Conservation (phyloP, 352 stramenopile genomes). For the Phytophthora syringae region DNA sequence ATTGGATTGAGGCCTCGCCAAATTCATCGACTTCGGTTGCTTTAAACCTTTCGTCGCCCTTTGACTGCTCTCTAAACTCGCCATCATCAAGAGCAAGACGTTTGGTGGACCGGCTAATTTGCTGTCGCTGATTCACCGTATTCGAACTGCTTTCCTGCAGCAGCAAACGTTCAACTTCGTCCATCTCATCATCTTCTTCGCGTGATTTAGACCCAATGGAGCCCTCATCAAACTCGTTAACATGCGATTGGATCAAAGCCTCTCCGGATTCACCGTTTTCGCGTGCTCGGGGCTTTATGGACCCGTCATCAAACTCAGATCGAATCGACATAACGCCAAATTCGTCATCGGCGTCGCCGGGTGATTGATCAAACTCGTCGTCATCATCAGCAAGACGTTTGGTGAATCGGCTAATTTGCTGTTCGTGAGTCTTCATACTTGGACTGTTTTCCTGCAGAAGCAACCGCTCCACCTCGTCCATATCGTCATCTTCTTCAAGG, state of each 20-base stretch:
- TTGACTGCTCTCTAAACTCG: slow-evolving; percentile 10
- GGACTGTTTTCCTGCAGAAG: neutral
- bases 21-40: no score
- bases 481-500: neutral
- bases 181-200: slow-evolving; percentile 2
- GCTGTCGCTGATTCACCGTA: slow-evolving; percentile 1
- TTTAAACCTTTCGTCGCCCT: neutral
- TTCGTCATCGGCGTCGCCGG: slow-evolving; percentile 13
- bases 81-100: slow-evolving; percentile 3
- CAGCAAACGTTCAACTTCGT: slow-evolving; percentile 34
- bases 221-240: neutral
- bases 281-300: no score
- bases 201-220: neutral
- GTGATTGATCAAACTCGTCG: slow-evolving; percentile 15
- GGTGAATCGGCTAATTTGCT: neutral
- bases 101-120: neutral
- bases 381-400: slow-evolving; percentile 13
- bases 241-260: neutral
- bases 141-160: slow-evolving; percentile 25
- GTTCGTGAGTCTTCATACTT: neutral
- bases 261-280: slow-evolving; percentile 1
- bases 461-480: neutral
- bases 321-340: slow-evolving; percentile 8
- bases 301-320: no score
- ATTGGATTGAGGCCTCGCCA: neutral